A percentile compares a stretch with the other conserved stretches of the same genome.
Evolutionary conservation across 2,329 filamentous ascomycete genomes (phyloP).

Genomic region (Apiospora koreana): DNA sequence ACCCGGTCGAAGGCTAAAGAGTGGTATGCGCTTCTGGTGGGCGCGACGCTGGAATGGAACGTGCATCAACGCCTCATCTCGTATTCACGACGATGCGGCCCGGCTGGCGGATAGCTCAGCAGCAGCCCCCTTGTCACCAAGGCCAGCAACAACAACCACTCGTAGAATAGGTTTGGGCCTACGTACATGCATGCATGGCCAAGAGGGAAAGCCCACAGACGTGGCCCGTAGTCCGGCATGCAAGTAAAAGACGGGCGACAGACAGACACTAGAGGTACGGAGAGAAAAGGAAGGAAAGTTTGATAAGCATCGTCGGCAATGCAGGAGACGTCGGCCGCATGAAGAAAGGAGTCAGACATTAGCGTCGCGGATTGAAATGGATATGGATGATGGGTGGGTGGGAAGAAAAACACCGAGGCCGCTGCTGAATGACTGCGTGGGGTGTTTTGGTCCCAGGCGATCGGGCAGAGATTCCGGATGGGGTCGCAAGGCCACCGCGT

Average conservation of each 20-base stretch:
- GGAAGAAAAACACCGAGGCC: background rate
- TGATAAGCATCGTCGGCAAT: background rate
- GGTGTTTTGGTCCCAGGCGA: conserved; percentile 1
- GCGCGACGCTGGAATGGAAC: background rate
- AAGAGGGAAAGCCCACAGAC: background rate
- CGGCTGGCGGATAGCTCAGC: background rate
- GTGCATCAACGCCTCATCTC: background rate
- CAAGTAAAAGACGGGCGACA: background rate
- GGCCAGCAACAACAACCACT: background rate
- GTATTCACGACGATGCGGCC: background rate
- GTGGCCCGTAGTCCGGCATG: background rate
- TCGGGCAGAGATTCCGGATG: conserved; percentile 1
- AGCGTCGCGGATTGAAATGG: background rate
- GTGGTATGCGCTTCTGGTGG: background rate
- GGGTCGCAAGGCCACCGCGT: background rate
- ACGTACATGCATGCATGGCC: background rate
- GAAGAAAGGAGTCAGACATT: background rate
- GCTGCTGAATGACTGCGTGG: background rate
- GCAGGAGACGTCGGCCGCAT: background rate
- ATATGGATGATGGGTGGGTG: background rate
- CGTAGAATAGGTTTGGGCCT: background rate
- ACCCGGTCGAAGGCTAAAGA: background rate
- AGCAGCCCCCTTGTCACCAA: background rate
- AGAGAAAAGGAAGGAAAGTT: background rate
- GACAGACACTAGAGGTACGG: background rate